Evolutionary conservation across 2,329 filamentous ascomycete species (phyloP), one percentile per base, ranked within the genome.

Genomic region (Epichloe brachyelytri): DNA sequence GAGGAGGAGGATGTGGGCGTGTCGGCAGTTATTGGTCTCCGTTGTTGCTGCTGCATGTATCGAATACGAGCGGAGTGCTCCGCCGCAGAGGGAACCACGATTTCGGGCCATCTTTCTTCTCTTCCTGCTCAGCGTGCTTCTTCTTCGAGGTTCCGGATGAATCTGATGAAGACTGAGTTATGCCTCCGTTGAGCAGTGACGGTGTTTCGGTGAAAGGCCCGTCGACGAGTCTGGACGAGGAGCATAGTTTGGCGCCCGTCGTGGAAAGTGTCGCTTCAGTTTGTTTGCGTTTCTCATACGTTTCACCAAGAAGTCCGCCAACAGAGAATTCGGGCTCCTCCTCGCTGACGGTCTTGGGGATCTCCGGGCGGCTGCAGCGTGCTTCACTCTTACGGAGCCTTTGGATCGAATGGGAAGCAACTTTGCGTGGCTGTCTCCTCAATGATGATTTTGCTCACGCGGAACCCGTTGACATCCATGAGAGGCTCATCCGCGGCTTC

Each of bases 161-260:
- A 30, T 63, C 57, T 17, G 56, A 55, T 4, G 60, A 54, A 10
- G 54, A 55, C 15, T 55, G 53, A 26, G 51, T 48, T 37, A 61
- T 60, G 33, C 57, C 59, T 15, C 63, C 69, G 56, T 78, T 81
- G 19, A 83, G 61, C 2, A 83, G 69, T 8, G 74, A 80, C 2
- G 78, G 73, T 0, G 78, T 80, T 7, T 76, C 71, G 4, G 71
- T 78, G 59, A 83, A 83, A 10, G 77, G 61, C 34, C 62, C 57
- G 11, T 65, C 63, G 6, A 55, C 52, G 43, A 55, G 54, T 54
- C 56, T 66, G 62, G 3, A 20, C 15, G 46, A 40, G 22, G 46
- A 12, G n/a, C n/a, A 40, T 43, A 20, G n/a, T 10, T 46, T 65
- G 64, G 54, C 72, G 44, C 38, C 65, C 62, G 56, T 72, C 36